Evolutionary conservation across 768 basidiomycete genomes (phyloP).

Genomic region (Saitozyma podzolica): DNA sequence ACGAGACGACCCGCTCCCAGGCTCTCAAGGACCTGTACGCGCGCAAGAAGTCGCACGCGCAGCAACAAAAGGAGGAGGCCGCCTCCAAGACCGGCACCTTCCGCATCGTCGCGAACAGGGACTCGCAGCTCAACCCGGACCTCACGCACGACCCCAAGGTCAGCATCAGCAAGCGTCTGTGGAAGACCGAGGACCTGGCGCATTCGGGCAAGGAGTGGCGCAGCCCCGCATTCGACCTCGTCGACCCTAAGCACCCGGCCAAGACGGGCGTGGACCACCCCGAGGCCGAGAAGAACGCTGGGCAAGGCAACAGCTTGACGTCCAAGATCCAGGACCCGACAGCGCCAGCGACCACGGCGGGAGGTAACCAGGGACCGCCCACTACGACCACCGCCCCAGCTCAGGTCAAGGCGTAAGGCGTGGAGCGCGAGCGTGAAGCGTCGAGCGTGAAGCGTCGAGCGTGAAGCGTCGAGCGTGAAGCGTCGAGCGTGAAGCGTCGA

Average conservation of each 20-base stretch:
- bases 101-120: constrained; percentile 74
- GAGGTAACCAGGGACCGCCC: constrained; percentile 8
- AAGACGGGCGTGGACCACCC: constrained; percentile 45
- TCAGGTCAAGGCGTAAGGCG: no score
- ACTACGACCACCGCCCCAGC: no score
- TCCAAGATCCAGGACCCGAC: constrained; percentile 9
- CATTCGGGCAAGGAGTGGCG: constrained; percentile 59
- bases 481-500: no score
- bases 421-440: no score
- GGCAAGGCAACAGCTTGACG: constrained; percentile 11
- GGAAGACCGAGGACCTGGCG: constrained; percentile 57
- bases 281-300: constrained; percentile 30
- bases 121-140: constrained; percentile 60
- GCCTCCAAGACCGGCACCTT: constrained; percentile 60
- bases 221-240: constrained; percentile 54
- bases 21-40: constrained; percentile 46
- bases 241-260: constrained; percentile 48
- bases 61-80: constrained; percentile 55
- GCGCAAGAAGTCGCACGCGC: constrained; percentile 55
- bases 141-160: constrained; percentile 62
- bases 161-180: constrained; percentile 69
- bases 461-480: no score
- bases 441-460: no score
- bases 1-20: constrained; percentile 43
- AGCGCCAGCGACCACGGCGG: background rate